A percentile compares a stretch with the other conserved stretches of the same genome.
These are phyloP conservation scores for Myxozyma melibiosi DNA, from an alignment of 805 yeast genomes.

Conservation along the genomic window DNA sequence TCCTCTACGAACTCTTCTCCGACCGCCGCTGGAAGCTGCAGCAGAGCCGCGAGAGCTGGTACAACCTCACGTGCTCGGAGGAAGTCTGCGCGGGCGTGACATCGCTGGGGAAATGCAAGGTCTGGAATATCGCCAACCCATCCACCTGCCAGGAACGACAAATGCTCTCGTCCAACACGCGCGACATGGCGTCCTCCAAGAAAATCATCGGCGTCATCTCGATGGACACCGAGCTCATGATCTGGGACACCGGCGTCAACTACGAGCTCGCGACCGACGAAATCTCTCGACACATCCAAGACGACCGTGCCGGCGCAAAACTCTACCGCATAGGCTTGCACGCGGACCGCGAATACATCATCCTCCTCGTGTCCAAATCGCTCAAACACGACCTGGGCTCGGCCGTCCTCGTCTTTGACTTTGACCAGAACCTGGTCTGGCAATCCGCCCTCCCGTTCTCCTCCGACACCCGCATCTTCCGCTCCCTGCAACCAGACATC, in stretches of 20 bases:
- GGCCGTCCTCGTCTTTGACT: conserved; percentile 18
- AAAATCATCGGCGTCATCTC: conserved; percentile 26
- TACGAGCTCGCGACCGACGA: conserved; percentile 22
- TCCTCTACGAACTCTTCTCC: conserved; percentile 29
- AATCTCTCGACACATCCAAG: conserved; percentile 4
- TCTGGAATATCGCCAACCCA: conserved; percentile 25
- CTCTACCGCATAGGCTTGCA: conserved; percentile 20
- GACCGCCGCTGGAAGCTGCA: conserved; percentile 31
- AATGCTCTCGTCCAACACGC: conserved; percentile 26
- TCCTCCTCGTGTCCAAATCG: conserved; percentile 21
- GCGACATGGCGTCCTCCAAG: conserved; percentile 30
- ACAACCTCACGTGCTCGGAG: conserved; percentile 30
- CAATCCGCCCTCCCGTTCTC: conserved; percentile 15
- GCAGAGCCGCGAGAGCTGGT: conserved; percentile 34
- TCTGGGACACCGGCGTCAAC: conserved; percentile 31
- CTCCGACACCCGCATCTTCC: conserved; percentile 18
- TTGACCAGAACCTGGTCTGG: conserved; percentile 27
- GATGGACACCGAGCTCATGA: conserved; percentile 25
- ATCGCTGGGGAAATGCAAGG: conserved; percentile 31
- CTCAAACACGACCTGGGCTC: conserved; percentile 23
- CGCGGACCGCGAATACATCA: conserved; percentile 21
- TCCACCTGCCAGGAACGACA: conserved; percentile 33
- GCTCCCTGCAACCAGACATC: conserved; percentile 23
- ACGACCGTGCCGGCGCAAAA: background rate
- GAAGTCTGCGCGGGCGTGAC: conserved; percentile 33